A percentile compares a stretch with the other conserved stretches of the same genome.
Evolutionary conservation across 2,329 filamentous ascomycete species (phyloP).

Genomic region (Fusarium secorum): DNA sequence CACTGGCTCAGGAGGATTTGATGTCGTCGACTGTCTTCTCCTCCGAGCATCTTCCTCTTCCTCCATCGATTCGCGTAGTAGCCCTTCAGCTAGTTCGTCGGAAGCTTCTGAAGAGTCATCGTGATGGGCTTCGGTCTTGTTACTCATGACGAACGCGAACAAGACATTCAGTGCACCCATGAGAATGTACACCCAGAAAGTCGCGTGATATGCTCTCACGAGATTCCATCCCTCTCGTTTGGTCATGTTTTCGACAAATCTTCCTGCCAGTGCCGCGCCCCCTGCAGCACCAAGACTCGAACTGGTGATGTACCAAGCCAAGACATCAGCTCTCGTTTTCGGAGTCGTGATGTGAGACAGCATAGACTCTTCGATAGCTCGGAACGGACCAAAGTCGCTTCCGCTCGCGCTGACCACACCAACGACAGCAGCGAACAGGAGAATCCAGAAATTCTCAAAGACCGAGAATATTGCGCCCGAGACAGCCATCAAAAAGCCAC

Average conservation of each 20-base stretch:
- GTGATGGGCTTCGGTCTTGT: constrained; percentile 58
- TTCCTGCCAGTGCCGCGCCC: constrained; percentile 61
- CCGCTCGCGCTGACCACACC: constrained; percentile 70
- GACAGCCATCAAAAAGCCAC: constrained; percentile 63
- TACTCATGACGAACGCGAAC: constrained; percentile 56
- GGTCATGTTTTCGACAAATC: constrained; percentile 58
- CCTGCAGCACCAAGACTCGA: constrained; percentile 63
- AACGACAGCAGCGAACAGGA: constrained; percentile 64
- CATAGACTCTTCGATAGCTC: constrained; percentile 71
- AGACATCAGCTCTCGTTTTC: constrained; percentile 65
- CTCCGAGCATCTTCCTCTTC: constrained; percentile 12
- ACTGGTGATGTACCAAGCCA: constrained; percentile 70
- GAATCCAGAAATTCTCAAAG: constrained; percentile 65
- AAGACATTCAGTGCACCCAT: constrained; percentile 63
- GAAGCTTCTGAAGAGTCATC: constrained; percentile 29
- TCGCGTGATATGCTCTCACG: constrained; percentile 61
- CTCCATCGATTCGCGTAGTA: constrained; percentile 37
- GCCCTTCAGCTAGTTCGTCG: constrained; percentile 34
- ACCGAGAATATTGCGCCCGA: constrained; percentile 63
- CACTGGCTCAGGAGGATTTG: constrained; percentile 26
- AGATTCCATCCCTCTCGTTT: constrained; percentile 57
- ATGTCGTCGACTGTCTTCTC: constrained; percentile 4
- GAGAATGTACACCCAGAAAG: constrained; percentile 65
- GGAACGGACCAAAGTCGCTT: constrained; percentile 72
- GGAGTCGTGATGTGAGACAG: constrained; percentile 67